Conservation (phyloP, 768 basidiomycete genomes). For the Suillus sp. region DNA sequence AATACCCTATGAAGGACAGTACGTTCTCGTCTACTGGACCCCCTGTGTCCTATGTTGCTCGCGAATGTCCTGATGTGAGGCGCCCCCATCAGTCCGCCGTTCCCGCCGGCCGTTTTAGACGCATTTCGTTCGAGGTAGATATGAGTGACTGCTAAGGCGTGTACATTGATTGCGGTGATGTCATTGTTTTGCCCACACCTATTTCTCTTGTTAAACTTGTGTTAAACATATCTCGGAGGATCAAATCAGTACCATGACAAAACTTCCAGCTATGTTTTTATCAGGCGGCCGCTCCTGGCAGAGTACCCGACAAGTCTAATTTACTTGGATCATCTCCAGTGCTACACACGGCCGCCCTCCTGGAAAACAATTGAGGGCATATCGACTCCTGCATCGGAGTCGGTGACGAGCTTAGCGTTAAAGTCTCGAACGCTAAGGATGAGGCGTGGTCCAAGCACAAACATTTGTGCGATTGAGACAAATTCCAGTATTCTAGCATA, state of each 20-base stretch:
- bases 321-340: too few species aligned
- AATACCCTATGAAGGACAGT: too few species aligned
- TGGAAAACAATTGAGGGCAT: not conserved
- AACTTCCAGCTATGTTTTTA: not conserved
- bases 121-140: too few species aligned
- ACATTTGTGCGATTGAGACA: not conserved
- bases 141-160: too few species aligned
- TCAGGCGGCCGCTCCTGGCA: not conserved
- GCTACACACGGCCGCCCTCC: not conserved
- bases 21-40: too few species aligned
- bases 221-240: not conserved
- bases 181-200: not conserved
- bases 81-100: too few species aligned
- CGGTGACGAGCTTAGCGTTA: not conserved
- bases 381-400: not conserved
- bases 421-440: not conserved
- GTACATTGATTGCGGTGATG: too few species aligned
- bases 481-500: not conserved
- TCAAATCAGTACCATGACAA: not conserved
- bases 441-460: not conserved
- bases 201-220: not conserved
- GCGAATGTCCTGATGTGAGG: too few species aligned
- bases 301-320: too few species aligned
- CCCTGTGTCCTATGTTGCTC: too few species aligned
- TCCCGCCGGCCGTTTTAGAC: too few species aligned